Conservation (phyloP, 164 flowering plant species). For the Stephania cephalantha region DNA sequence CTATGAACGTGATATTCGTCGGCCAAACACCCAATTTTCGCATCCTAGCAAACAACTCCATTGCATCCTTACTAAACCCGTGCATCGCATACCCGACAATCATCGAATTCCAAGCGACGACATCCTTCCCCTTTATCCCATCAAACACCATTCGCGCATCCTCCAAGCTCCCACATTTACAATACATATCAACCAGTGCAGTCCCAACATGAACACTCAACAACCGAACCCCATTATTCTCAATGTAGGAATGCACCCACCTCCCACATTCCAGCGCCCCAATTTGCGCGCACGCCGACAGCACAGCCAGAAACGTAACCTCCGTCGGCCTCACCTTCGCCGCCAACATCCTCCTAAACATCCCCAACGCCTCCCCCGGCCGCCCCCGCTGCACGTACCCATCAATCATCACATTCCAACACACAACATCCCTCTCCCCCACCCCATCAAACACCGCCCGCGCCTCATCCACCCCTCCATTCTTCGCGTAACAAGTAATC, state of each 20-base stretch:
- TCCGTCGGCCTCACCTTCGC: slow-evolving; percentile 42
- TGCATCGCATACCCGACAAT: slow-evolving; percentile 67
- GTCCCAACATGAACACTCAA: slow-evolving; percentile 46
- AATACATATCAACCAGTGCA: slow-evolving; percentile 75
- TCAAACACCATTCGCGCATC: slow-evolving; percentile 64
- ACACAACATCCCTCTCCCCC: slow-evolving; percentile 60
- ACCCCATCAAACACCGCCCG: slow-evolving; percentile 50
- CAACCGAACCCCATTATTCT: slow-evolving; percentile 26
- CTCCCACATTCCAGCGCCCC: slow-evolving; percentile 64
- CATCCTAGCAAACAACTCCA: slow-evolving; percentile 48
- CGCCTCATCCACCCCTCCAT: slow-evolving; percentile 47
- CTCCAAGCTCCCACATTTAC: slow-evolving; percentile 77
- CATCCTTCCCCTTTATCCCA: slow-evolving; percentile 41
- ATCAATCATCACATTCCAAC: slow-evolving; percentile 86
- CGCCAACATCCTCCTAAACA: slow-evolving; percentile 52
- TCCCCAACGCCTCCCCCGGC: slow-evolving; percentile 40
- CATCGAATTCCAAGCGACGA: slow-evolving; percentile 77
- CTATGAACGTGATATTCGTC: slow-evolving; percentile 65
- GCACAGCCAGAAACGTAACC: slow-evolving; percentile 47
- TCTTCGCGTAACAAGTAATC: slow-evolving; percentile 60
- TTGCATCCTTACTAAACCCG: slow-evolving; percentile 51
- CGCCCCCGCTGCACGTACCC: slow-evolving; percentile 59
- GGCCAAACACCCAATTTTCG: slow-evolving; percentile 31
- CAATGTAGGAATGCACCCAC: slow-evolving; percentile 66
- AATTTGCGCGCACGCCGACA: slow-evolving; percentile 58